Conservation (phyloP, 1,284 basidiomycete genomes). For the Lignosus rhinocerotis region DNA sequence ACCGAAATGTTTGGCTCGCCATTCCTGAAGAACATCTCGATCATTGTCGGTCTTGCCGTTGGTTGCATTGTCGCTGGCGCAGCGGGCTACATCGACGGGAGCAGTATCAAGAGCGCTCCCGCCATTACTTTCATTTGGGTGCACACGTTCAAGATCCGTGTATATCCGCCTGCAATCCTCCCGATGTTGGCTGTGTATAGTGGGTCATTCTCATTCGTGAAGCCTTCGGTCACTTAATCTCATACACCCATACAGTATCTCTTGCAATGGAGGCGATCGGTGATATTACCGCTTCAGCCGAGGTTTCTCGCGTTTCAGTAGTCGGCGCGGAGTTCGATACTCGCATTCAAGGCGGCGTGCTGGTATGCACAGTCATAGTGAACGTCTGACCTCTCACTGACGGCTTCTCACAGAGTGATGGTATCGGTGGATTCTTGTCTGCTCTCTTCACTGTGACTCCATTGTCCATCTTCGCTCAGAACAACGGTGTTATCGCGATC, state of each 20-base stretch:
- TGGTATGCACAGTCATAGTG: conserved; percentile 45
- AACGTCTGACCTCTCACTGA: not conserved
- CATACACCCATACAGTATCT: conserved; percentile 48
- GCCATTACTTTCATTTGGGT: conserved; percentile 85
- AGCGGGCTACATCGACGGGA: conserved; percentile 70
- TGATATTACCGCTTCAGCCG: conserved; percentile 83
- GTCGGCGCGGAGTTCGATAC: conserved; percentile 75
- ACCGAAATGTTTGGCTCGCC: conserved; percentile 81
- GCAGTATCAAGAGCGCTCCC: conserved; percentile 64
- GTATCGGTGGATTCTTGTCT: conserved; percentile 72
- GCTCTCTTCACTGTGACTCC: conserved; percentile 83
- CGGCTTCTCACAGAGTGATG: conserved; percentile 54
- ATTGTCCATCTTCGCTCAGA: conserved; percentile 81
- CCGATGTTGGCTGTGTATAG: conserved; percentile 81
- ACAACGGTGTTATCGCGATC: conserved; percentile 80
- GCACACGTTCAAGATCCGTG: conserved; percentile 74
- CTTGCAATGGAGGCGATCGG: conserved; percentile 84
- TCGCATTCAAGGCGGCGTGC: conserved; percentile 82
- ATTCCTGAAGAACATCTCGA: conserved; percentile 78
- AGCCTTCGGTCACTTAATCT: too few species aligned
- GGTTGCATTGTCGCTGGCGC: conserved; percentile 81
- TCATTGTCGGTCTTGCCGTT: conserved; percentile 73
- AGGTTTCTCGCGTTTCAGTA: conserved; percentile 73
- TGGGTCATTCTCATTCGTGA: not conserved
- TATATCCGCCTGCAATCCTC: conserved; percentile 82